A percentile compares a stretch with the other conserved stretches of the same genome.
phyloP scores from a whole-genome alignment of 2,329 filamentous ascomycete genomes.

The Sporothrix inflata region DNA sequence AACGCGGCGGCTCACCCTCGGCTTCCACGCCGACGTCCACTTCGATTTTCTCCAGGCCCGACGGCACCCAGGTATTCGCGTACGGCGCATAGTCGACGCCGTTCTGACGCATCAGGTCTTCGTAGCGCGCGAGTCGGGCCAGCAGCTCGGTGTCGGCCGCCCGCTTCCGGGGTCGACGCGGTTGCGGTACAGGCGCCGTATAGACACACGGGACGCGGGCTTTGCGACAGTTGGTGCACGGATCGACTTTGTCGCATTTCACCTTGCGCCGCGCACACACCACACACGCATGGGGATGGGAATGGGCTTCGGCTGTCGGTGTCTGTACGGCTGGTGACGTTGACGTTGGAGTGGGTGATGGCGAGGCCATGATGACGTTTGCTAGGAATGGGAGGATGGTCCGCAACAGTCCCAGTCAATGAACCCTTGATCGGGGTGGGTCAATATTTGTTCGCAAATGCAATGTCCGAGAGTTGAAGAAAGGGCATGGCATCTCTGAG shows the following conservation, averaged over 20 bases:
- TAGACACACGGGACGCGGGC: constrained; percentile 41
- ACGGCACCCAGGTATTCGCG: constrained; percentile 47
- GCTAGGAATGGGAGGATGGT: too few species aligned
- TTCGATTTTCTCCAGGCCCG: constrained; percentile 57
- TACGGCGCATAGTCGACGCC: constrained; percentile 38
- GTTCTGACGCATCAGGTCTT: constrained; percentile 51
- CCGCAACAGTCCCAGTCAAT: too few species aligned
- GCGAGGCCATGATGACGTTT: too few species aligned
- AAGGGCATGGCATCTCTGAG: too few species aligned
- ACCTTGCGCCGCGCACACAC: constrained; percentile 65
- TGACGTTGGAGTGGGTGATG: neutral
- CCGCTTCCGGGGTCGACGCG: constrained; percentile 63
- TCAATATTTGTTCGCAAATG: too few species aligned
- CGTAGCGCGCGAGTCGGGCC: constrained; percentile 61
- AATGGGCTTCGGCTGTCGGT: too few species aligned
- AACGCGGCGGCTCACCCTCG: constrained; percentile 35
- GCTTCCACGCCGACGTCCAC: constrained; percentile 60
- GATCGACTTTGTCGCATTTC: constrained; percentile 62
- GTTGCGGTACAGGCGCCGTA: constrained; percentile 51
- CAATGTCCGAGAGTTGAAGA: too few species aligned
- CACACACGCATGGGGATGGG: constrained; percentile 48
- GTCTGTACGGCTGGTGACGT: neutral
- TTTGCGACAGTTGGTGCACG: constrained; percentile 64
- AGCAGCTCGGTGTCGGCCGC: constrained; percentile 62
- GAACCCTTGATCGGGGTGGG: too few species aligned